Base-by-base conservation (phyloP, 148 eudicot genomes). In the Silene uniflora region DNA sequence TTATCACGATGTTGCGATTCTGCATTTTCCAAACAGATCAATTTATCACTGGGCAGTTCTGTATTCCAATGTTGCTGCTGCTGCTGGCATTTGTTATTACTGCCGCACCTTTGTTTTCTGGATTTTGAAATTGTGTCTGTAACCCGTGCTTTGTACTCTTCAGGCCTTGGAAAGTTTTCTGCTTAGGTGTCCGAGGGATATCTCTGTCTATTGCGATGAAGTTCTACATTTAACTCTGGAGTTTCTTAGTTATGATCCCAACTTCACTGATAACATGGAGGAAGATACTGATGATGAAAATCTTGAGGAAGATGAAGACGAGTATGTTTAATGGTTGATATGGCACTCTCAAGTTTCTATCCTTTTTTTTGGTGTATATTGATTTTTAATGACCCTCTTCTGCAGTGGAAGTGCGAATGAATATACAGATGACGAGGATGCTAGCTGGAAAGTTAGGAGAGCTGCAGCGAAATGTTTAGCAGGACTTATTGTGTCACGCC, bases 371-470 rank as follows among this genome's bases (percentile, higher is more conserved):
- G 70, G 64, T 62, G 23, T 23, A 16, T 52, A 49, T 66, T 23
- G 22, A 58, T 24, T 32, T 66, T 22, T 24, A 32, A 32, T 63
- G 62, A 76, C 54, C 54, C 75, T 69, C 75, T 69, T n/a, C 72
- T 87, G 89, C 78, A 96, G 99, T 55, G 97, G 87, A 83, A 96
- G 99, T 83, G 99, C 90, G 12, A 85, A 89, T 83, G 99, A 96
- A 82, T 96, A 91, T 84, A 87, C 98, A 12, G 99, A 96, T 76
- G 99, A 96, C 73, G 99, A 96, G 85, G 99, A 96, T 82, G 91
- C 85, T 73, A 95, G 99, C 82, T 95, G 99, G 99, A 95, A 95
- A 80, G 99, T 95, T 62, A 83, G 99, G 77, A 91, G 99, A 84
- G 98, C 99, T 82, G 89, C 99, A 65, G 98, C 99, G 71, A 95